phyloP scores from a whole-genome alignment of 441 rosid genomes.

The Gossypium laxum region DNA sequence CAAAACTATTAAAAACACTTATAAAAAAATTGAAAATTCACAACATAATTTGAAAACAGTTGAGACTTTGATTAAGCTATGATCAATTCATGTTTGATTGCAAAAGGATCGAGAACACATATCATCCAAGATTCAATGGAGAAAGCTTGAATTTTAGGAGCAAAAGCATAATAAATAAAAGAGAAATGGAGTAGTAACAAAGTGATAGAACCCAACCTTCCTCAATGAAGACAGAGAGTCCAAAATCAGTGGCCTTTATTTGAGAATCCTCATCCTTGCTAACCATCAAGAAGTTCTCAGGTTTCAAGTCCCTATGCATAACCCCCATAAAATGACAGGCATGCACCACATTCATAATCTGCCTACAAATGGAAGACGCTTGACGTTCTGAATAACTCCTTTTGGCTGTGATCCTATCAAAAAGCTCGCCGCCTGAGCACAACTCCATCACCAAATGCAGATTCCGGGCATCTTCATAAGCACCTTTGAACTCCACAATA shows the following conservation, averaged over 20 bases:
- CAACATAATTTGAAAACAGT: neutral
- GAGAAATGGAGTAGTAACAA: neutral
- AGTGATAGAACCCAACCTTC: constrained; percentile 28
- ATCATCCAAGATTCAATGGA: neutral
- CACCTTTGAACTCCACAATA: constrained; percentile 53
- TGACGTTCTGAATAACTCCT: constrained; percentile 45
- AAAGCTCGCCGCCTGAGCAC: constrained; percentile 62
- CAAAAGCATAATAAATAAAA: neutral
- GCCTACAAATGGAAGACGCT: constrained; percentile 44
- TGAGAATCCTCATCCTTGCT: constrained; percentile 31
- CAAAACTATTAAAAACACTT: neutral
- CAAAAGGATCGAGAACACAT: neutral
- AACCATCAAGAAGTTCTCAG: constrained; percentile 55
- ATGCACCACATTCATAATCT: constrained; percentile 54
- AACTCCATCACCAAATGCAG: constrained; percentile 57
- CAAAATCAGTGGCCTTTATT: constrained; percentile 52
- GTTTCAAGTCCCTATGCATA: constrained; percentile 59
- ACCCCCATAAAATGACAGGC: constrained; percentile 68
- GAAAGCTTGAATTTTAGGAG: neutral
- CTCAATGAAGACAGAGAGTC: constrained; percentile 57
- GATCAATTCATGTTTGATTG: neutral
- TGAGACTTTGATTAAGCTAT: neutral
- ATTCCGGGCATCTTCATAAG: constrained; percentile 41
- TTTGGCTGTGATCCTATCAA: constrained; percentile 48
- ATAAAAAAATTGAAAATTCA: neutral